A percentile compares a stretch with the other conserved stretches of the same genome.
These are phyloP conservation scores for Chernovozyma sophiae-reginae DNA, from an alignment of 1,139 yeast species.

Conservation along the genomic window DNA sequence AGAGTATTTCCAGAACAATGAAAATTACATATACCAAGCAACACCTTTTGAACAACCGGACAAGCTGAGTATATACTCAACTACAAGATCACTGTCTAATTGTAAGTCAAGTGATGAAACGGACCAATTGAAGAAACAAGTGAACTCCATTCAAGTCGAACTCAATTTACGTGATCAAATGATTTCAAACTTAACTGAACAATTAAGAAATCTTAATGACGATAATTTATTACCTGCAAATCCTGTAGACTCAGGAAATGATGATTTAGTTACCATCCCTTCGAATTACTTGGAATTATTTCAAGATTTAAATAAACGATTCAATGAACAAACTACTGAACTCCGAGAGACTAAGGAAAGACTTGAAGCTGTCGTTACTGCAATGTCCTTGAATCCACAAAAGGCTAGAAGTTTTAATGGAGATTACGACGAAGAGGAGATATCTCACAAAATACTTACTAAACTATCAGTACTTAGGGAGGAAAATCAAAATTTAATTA, in stretches of 20 bases:
- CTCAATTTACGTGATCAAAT: slow-evolving; percentile 32
- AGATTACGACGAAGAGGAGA: slow-evolving; percentile 67
- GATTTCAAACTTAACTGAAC: slow-evolving; percentile 32
- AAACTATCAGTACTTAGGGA: slow-evolving; percentile 58
- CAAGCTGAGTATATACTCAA: not conserved
- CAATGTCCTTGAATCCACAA: slow-evolving; percentile 13
- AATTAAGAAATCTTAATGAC: slow-evolving; percentile 10
- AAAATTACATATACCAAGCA: not conserved
- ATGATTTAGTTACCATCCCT: slow-evolving; percentile 26
- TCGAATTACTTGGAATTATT: slow-evolving; percentile 45
- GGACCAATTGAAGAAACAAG: slow-evolving; percentile 13
- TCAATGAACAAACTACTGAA: slow-evolving; percentile 51
- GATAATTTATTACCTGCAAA: not conserved
- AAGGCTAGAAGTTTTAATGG: slow-evolving; percentile 41
- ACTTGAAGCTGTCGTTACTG: slow-evolving; percentile 51
- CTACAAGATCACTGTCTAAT: slow-evolving; percentile 4
- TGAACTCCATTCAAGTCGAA: slow-evolving; percentile 17
- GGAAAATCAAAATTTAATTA: slow-evolving; percentile 70
- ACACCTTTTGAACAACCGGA: not conserved
- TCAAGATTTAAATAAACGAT: slow-evolving; percentile 46
- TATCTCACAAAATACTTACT: slow-evolving; percentile 70
- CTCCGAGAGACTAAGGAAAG: slow-evolving; percentile 56
- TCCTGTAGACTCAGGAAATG: not conserved
- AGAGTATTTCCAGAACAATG: not conserved
- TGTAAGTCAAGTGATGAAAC: slow-evolving; percentile 1